Conservation (phyloP, 1,284 basidiomycete genomes). For the Tremellales sp. region DNA sequence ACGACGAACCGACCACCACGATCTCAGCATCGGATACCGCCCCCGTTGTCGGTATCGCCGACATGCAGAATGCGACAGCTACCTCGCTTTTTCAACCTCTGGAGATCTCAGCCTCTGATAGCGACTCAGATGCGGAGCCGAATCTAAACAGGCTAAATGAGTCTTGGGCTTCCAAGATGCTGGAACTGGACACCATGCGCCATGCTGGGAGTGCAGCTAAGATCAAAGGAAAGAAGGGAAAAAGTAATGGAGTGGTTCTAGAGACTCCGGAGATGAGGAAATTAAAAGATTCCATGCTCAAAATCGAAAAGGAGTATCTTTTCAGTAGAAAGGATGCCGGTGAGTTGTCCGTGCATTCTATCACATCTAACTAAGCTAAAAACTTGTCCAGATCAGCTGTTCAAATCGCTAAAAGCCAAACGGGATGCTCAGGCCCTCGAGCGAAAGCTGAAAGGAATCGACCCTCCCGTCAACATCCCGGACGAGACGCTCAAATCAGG, state of each 20-base stretch:
- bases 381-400: constrained; percentile 53
- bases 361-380: neutral
- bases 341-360: constrained; percentile 18
- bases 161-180: constrained; percentile 53
- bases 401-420: constrained; percentile 58
- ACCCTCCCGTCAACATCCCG: neutral
- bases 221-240: constrained; percentile 40
- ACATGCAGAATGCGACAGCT: no score
- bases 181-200: constrained; percentile 46
- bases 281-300: constrained; percentile 57
- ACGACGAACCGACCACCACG: neutral
- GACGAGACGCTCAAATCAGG: neutral
- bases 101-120: constrained; percentile 15
- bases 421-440: constrained; percentile 56
- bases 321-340: constrained; percentile 66
- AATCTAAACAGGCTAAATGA: constrained; percentile 54
- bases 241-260: constrained; percentile 28
- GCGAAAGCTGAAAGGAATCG: constrained; percentile 54
- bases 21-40: neutral
- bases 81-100: constrained; percentile 32
- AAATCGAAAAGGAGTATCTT: constrained; percentile 65
- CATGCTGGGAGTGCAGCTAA: constrained; percentile 8
- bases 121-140: constrained; percentile 52
- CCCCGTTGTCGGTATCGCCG: neutral
- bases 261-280: constrained; percentile 50